A percentile compares a stretch with the other conserved stretches of the same genome.
Conservation (phyloP, 345 rosid genomes). For the Heritiera littoralis region DNA sequence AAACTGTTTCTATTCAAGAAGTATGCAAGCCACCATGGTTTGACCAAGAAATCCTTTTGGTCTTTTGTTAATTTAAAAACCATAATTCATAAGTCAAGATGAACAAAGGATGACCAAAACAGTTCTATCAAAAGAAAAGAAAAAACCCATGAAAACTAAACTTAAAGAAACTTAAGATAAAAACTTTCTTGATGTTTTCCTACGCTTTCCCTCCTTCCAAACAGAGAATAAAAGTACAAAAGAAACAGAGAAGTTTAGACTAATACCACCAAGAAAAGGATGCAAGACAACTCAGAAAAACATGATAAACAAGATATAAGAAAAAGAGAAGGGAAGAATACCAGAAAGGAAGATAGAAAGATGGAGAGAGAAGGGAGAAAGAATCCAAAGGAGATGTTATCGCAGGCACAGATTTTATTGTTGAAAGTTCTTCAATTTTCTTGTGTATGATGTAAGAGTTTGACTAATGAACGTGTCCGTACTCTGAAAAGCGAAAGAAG, state of each 20-base stretch:
- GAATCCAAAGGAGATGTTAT: not conserved
- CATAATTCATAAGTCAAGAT: not conserved
- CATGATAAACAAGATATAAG: not conserved
- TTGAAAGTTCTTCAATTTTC: not conserved
- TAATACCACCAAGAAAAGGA: not conserved
- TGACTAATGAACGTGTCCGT: slow-evolving; percentile 15
- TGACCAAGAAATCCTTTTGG: not conserved
- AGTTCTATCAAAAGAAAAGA: not conserved
- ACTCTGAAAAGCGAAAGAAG: not conserved
- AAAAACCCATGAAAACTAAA: not conserved
- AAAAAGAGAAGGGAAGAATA: not conserved
- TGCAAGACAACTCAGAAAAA: not conserved
- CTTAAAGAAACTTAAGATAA: not conserved
- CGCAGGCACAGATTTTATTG: not conserved
- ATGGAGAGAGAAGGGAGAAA: not conserved
- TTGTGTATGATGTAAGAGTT: not conserved
- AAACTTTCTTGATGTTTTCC: not conserved
- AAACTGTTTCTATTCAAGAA: not conserved
- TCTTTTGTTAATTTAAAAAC: slow-evolving; percentile 3
- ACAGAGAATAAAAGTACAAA: not conserved
- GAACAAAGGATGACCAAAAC: not conserved
- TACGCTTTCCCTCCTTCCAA: slow-evolving; percentile 1
- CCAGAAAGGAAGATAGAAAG: not conserved
- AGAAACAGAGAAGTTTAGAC: not conserved
- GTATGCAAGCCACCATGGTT: not conserved